These are phyloP conservation scores for Biscogniauxia mediterranea DNA, from an alignment of 2,329 filamentous ascomycete species.

Conservation along the genomic window DNA sequence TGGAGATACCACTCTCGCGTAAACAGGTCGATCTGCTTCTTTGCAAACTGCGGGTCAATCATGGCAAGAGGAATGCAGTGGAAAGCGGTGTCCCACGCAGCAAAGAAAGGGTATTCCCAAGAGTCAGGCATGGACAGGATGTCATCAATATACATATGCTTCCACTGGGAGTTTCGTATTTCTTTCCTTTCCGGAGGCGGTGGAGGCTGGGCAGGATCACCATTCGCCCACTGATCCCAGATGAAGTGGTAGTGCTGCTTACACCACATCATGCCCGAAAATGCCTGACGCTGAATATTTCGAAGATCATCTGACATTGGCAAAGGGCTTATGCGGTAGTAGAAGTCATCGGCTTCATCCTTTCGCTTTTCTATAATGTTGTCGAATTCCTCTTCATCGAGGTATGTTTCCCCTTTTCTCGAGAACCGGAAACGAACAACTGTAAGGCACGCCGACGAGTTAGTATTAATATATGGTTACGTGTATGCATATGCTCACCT, in stretches of 20 bases:
- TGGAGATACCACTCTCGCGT: constrained; percentile 99
- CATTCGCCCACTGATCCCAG: constrained; percentile 97
- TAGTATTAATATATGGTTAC: constrained; percentile 40
- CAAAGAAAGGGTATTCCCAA: constrained; percentile 98
- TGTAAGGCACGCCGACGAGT: constrained; percentile 24
- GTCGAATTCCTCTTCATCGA: constrained; percentile 92
- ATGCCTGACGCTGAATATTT: constrained; percentile 92
- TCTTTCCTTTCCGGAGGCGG: constrained; percentile 77
- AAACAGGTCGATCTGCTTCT: constrained; percentile 95
- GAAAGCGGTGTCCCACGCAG: constrained; percentile 95
- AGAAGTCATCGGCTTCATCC: constrained; percentile 95
- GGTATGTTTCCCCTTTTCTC: constrained; percentile 68
- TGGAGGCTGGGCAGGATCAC: constrained; percentile 83
- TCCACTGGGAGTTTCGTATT: constrained; percentile 87
- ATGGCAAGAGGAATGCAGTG: constrained; percentile 95
- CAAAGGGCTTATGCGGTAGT: constrained; percentile 86
- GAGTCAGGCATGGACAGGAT: constrained; percentile 97
- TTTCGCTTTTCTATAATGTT: constrained; percentile 82
- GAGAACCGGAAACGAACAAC: constrained; percentile 92
- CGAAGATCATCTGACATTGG: constrained; percentile 92
- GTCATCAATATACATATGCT: constrained; percentile 91
- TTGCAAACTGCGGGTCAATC: constrained; percentile 96
- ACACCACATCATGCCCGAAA: constrained; percentile 97
- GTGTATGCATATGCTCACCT: constrained; percentile 47
- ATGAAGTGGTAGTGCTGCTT: constrained; percentile 97